These are phyloP conservation scores for Picea glauca DNA, from an alignment of 75 land plant genomes.

Conservation along the genomic window DNA sequence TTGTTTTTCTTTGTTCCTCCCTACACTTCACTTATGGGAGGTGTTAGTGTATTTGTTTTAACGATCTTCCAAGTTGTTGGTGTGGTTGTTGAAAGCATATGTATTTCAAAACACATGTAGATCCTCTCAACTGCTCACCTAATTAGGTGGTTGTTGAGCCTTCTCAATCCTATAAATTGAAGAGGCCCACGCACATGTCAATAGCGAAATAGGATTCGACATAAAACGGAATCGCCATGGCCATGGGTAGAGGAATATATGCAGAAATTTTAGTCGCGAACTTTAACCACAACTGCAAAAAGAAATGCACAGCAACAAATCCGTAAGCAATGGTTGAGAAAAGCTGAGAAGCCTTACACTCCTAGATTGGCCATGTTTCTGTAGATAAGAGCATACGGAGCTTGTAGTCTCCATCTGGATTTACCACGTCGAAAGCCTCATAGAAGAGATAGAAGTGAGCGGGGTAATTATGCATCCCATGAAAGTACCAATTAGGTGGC, in stretches of 20 bases:
- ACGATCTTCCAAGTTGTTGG: too few species aligned
- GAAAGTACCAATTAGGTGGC: constrained; percentile 62
- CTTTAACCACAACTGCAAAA: constrained; percentile 35
- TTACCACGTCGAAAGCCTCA: constrained; percentile 68
- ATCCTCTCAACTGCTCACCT: too few species aligned
- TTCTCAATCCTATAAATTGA: too few species aligned
- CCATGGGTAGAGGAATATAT: neutral
- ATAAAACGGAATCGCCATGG: constrained; percentile 52
- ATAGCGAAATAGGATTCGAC: constrained; percentile 76
- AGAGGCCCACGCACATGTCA: constrained; percentile 66
- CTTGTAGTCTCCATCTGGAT: constrained; percentile 60
- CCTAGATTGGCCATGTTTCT: constrained; percentile 80
- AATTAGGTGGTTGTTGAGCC: too few species aligned
- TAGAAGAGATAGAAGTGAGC: constrained; percentile 61
- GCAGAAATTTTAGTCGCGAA: neutral
- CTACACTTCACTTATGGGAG: too few species aligned
- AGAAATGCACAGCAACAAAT: constrained; percentile 61
- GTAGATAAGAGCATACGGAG: constrained; percentile 71
- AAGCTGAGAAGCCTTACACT: constrained; percentile 74
- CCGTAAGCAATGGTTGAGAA: constrained; percentile 69
- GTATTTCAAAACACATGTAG: too few species aligned
- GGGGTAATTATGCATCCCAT: constrained; percentile 79
- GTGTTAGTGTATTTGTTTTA: too few species aligned
- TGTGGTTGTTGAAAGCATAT: too few species aligned
- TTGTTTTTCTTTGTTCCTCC: too few species aligned